A percentile compares a stretch with the other conserved stretches of the same genome.
These are phyloP conservation scores for Lipomyces yamanashiensis DNA, from an alignment of 805 yeast species.

Conservation along the genomic window DNA sequence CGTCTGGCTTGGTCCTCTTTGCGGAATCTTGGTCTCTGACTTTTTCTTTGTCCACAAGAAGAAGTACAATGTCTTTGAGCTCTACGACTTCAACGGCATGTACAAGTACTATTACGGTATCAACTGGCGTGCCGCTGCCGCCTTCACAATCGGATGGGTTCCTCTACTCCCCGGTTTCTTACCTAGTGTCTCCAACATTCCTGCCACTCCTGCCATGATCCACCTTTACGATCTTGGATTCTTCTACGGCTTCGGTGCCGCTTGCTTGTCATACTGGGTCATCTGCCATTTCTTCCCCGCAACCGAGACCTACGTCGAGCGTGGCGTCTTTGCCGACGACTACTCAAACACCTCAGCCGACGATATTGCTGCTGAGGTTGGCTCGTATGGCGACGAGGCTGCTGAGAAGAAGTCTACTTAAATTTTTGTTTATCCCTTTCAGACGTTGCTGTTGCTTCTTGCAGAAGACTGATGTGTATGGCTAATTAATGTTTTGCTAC, in stretches of 20 bases:
- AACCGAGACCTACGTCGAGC: conserved; percentile 24
- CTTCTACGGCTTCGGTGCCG: conserved; percentile 29
- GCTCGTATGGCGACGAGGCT: neutral
- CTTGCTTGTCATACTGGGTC: conserved; percentile 22
- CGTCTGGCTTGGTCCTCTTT: conserved; percentile 50
- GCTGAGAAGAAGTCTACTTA: conserved; percentile 12
- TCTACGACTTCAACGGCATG: conserved; percentile 47
- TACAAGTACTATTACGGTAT: conserved; percentile 53
- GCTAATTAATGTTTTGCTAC: neutral
- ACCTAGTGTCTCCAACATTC: conserved; percentile 33
- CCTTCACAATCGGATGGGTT: conserved; percentile 43
- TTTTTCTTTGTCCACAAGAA: conserved; percentile 49
- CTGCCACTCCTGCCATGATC: conserved; percentile 46
- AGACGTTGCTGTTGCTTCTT: neutral
- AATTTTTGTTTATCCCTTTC: neutral
- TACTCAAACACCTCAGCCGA: conserved; percentile 10
- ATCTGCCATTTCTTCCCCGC: conserved; percentile 28
- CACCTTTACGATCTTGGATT: conserved; percentile 29
- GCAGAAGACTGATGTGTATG: neutral
- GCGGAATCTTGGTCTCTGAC: conserved; percentile 49
- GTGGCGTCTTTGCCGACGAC: conserved; percentile 25
- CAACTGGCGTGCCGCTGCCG: conserved; percentile 50
- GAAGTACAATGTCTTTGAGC: conserved; percentile 49
- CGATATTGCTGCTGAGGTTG: conserved; percentile 6
- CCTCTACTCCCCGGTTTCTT: conserved; percentile 40